Conservation (phyloP, 768 basidiomycete species). For the Pleurotus pulmonarius region DNA sequence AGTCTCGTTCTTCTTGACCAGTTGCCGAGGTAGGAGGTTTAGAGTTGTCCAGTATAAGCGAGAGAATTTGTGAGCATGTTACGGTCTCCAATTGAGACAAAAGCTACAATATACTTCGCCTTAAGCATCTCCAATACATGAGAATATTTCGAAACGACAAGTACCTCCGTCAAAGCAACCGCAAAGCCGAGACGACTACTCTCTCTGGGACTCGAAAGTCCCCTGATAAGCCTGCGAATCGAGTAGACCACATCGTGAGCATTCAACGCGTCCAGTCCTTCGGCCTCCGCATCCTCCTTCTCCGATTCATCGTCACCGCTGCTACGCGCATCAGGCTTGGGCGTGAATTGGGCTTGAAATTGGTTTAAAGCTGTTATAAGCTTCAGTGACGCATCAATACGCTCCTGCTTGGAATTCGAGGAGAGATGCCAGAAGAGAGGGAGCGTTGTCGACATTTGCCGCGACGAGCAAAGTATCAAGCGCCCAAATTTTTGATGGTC, state of each 20-base stretch:
- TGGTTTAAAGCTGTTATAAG: constrained; percentile 78
- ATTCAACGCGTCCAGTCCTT: constrained; percentile 64
- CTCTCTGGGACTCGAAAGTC: constrained; percentile 88
- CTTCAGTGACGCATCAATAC: constrained; percentile 82
- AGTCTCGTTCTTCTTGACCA: constrained; percentile 90
- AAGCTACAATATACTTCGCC: constrained; percentile 47
- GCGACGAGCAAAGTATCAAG: background rate
- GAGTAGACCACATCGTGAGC: constrained; percentile 93
- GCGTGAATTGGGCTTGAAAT: constrained; percentile 69
- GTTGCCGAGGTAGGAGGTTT: constrained; percentile 74
- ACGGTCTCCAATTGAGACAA: constrained; percentile 76
- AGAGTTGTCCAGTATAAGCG: constrained; percentile 70
- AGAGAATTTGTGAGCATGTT: constrained; percentile 70
- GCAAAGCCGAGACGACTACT: constrained; percentile 94
- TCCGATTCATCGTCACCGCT: constrained; percentile 39
- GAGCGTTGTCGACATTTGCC: constrained; percentile 76
- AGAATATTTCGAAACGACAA: constrained; percentile 4
- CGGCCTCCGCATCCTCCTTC: constrained; percentile 38
- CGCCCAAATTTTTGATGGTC: background rate
- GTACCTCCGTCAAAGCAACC: constrained; percentile 92
- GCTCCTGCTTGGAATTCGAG: constrained; percentile 72
- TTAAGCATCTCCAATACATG: constrained; percentile 6
- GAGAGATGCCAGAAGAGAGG: constrained; percentile 95
- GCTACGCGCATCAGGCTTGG: constrained; percentile 23
- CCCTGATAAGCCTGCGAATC: constrained; percentile 79